Evolutionary conservation across 352 stramenopile species (phyloP).

Genomic region (Globisporangium cylindrosporum): DNA sequence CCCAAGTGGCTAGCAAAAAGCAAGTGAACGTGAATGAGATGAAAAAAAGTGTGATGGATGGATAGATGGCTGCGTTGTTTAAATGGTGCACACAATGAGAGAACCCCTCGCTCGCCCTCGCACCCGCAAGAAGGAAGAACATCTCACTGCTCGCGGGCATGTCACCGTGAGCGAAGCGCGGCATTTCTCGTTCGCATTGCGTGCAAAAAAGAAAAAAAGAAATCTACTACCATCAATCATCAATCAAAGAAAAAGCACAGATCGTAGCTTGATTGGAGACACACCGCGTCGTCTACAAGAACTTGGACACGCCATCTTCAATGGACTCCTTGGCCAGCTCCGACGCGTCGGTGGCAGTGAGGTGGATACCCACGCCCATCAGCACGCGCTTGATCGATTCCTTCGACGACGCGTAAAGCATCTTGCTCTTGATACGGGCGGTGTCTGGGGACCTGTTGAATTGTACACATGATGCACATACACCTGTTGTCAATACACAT

Average conservation of each 20-base stretch:
- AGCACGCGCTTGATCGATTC: constrained; percentile 93
- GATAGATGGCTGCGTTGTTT: constrained; percentile 9
- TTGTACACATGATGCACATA: neutral
- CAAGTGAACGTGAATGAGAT: neutral
- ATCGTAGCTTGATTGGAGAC: neutral
- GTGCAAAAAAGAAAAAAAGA: constrained; percentile 7
- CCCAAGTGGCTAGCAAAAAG: neutral
- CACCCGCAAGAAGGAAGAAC: neutral
- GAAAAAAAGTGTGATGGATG: neutral
- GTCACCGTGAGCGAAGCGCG: neutral
- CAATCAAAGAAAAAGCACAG: neutral
- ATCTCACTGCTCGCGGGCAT: neutral
- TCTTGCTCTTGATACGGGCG: constrained; percentile 92
- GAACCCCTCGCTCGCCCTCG: neutral
- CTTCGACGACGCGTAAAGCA: constrained; percentile 95
- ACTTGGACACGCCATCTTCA: constrained; percentile 82
- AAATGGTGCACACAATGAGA: constrained; percentile 3
- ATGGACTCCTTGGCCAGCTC: constrained; percentile 84
- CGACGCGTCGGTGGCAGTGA: constrained; percentile 92
- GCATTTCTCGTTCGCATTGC: constrained; percentile 10
- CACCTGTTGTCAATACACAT: constrained; percentile 1
- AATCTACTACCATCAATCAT: constrained; percentile 22
- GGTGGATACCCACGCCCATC: constrained; percentile 93
- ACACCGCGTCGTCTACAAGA: constrained; percentile 60
- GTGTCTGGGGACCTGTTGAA: constrained; percentile 87